phyloP scores from a whole-genome alignment of 345 rosid species.

The Lepidium aucheri region DNA sequence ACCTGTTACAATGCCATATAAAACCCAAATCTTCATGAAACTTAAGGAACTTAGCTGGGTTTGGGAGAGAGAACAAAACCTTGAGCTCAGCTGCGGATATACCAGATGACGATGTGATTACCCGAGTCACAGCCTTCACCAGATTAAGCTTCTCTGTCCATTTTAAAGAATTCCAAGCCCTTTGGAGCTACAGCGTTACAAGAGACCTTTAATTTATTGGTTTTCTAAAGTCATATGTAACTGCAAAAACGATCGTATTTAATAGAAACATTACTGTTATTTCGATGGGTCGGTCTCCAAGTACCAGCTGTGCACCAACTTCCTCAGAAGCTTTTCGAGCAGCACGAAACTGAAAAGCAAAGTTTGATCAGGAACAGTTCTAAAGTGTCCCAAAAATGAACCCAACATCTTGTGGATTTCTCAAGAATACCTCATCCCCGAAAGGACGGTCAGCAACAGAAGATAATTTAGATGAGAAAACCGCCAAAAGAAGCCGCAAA shows the following conservation, averaged over 20 bases:
- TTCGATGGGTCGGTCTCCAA: conserved; percentile 87
- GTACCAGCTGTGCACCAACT: conserved; percentile 81
- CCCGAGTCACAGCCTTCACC: conserved; percentile 40
- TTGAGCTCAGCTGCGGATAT: conserved; percentile 30
- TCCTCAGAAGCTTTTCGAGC: conserved; percentile 73
- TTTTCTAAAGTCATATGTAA: neutral
- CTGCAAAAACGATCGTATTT: neutral
- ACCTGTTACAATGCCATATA: conserved; percentile 29
- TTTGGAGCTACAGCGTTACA: conserved; percentile 47
- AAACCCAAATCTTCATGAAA: neutral
- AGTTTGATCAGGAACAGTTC: neutral
- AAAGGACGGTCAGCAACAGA: conserved; percentile 63
- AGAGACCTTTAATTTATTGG: neutral
- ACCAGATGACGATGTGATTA: conserved; percentile 48
- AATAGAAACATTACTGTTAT: conserved; percentile 43
- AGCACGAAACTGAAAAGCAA: conserved; percentile 59
- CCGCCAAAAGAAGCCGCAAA: conserved; percentile 67
- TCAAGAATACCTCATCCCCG: conserved; percentile 64
- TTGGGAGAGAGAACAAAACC: conserved; percentile 22
- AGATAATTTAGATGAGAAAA: conserved; percentile 78
- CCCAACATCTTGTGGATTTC: neutral
- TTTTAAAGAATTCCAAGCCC: conserved; percentile 70
- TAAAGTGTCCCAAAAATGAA: neutral
- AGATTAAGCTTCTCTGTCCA: conserved; percentile 51
- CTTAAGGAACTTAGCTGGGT: neutral